Evolutionary conservation across 2,329 filamentous ascomycete genomes (phyloP).

Genomic region (Gyromitra esculenta): DNA sequence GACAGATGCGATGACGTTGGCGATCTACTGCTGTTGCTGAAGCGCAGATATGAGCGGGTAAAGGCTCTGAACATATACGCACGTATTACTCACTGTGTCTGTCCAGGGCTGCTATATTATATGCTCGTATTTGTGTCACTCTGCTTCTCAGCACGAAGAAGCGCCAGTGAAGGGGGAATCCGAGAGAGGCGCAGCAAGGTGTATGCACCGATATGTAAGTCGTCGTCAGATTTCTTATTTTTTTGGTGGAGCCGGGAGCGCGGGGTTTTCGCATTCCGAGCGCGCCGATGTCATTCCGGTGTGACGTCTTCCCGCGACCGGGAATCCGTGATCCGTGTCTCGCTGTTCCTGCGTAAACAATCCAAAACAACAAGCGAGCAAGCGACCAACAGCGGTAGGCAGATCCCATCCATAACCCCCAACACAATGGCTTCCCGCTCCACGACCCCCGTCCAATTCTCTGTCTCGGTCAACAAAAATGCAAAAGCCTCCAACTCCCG

Average conservation of each 20-base stretch:
- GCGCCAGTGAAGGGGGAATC: background rate
- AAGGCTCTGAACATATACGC: slow-evolving; percentile 42
- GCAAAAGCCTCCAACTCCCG: slow-evolving; percentile 63
- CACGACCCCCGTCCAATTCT: slow-evolving; percentile 27
- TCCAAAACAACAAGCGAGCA: background rate
- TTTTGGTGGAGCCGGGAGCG: background rate
- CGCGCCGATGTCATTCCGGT: background rate
- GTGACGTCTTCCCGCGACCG: background rate
- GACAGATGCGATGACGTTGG: slow-evolving; percentile 16
- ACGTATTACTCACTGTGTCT: background rate
- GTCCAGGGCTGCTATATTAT: too few relatives aligned
- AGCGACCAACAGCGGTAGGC: too few relatives aligned
- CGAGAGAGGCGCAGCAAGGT: slow-evolving; percentile 3
- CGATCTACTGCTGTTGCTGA: background rate
- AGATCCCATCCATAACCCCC: background rate
- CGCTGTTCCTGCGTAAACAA: background rate
- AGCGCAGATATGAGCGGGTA: slow-evolving; percentile 38
- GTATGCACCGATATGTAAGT: background rate
- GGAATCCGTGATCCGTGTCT: background rate
- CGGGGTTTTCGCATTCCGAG: slow-evolving; percentile 3
- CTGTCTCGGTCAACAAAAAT: slow-evolving; percentile 17
- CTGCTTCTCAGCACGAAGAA: background rate
- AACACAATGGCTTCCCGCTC: slow-evolving; percentile 31
- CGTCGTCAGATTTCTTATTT: background rate
- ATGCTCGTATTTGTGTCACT: slow-evolving; percentile 32